Conservation (phyloP, 441 rosid genomes). For the Theobroma grandiflorum region DNA sequence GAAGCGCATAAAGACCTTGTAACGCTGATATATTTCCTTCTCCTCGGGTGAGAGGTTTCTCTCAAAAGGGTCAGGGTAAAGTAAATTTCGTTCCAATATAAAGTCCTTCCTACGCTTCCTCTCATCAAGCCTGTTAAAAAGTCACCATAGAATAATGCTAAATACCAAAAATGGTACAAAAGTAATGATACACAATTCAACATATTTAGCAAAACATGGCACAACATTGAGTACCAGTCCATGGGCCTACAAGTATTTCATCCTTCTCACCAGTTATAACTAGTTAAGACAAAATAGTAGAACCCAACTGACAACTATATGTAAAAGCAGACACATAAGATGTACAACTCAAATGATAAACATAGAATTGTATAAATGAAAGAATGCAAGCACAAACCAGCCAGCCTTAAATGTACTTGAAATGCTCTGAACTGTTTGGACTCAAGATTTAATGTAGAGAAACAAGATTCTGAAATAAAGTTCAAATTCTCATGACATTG, state of each 20-base stretch:
- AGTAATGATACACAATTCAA: not conserved
- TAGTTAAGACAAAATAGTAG: not conserved
- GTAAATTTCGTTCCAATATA: constrained; percentile 83
- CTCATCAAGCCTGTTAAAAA: constrained; percentile 86
- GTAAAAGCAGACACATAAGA: not conserved
- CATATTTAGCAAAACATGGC: not conserved
- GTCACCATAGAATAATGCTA: constrained; percentile 3
- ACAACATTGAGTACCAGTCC: not conserved
- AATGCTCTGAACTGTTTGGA: not conserved
- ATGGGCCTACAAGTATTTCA: not conserved
- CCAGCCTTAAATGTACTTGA: not conserved
- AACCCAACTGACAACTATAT: not conserved
- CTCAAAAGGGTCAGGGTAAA: constrained; percentile 76
- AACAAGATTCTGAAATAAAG: not conserved
- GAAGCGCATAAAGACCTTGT: constrained; percentile 84
- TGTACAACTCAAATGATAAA: not conserved
- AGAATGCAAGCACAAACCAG: constrained; percentile 14
- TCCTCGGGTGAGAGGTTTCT: constrained; percentile 74
- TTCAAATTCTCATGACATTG: constrained; percentile 10
- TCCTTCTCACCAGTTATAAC: constrained; percentile 14
- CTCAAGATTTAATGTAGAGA: not conserved
- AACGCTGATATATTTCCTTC: constrained; percentile 66
- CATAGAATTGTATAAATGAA: not conserved
- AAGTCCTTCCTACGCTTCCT: constrained; percentile 93
- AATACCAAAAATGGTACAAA: constrained; percentile 43